Conservation (phyloP, 108 stramenopile genomes). For the Hondaea fermentalgiana region DNA sequence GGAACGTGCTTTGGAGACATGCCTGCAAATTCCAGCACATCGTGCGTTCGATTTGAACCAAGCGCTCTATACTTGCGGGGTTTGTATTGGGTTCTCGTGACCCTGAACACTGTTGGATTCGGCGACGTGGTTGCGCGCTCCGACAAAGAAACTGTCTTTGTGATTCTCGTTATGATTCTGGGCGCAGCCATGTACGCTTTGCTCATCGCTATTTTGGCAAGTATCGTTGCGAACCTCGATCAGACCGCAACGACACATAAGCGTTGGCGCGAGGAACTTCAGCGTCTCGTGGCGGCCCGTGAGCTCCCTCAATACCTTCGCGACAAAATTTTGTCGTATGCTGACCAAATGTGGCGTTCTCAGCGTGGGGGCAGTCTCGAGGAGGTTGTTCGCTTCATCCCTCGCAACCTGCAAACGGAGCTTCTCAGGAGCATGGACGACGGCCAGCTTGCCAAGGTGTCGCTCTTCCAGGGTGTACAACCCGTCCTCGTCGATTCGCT, state of each 20-base stretch:
- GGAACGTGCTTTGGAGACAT: not conserved
- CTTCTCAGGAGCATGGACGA: not conserved
- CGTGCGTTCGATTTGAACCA: not conserved
- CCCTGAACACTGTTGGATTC: not conserved
- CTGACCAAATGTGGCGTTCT: not conserved
- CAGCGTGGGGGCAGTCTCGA: not conserved
- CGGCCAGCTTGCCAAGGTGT: not conserved
- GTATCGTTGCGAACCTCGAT: not conserved
- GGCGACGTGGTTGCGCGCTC: not conserved
- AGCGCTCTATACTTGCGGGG: not conserved
- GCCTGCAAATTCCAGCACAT: not conserved
- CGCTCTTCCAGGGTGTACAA: not conserved
- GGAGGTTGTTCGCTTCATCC: not conserved
- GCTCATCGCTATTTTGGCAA: not conserved
- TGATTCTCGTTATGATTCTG: not conserved
- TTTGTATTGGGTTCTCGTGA: not conserved
- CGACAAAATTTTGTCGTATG: not conserved
- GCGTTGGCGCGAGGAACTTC: not conserved
- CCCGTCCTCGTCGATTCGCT: not conserved
- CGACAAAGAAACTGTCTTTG: not conserved
- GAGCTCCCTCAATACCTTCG: not conserved
- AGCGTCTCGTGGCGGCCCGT: not conserved
- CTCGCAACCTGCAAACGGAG: not conserved
- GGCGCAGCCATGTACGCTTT: conserved; percentile 1
- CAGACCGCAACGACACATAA: not conserved